Percentiles rank a stretch among this genome's conserved stretches.
Evolutionary conservation across 2,329 filamentous ascomycete genomes (phyloP).

Genomic region (Fusarium siculi): DNA sequence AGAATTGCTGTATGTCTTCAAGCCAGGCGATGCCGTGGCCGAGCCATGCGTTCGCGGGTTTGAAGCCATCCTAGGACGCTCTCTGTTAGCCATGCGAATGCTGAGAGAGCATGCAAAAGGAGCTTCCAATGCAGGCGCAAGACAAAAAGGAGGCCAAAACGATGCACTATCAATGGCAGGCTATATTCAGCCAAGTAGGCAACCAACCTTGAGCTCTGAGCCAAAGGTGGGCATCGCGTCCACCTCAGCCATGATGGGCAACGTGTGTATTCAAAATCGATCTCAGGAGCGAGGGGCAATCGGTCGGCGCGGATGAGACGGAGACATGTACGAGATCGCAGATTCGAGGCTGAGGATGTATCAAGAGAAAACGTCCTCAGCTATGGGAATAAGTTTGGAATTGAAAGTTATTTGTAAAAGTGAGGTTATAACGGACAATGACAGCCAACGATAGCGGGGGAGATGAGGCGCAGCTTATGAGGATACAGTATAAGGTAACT

Average conservation of each 20-base stretch:
- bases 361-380: not conserved
- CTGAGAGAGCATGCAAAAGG: constrained; percentile 3
- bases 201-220: constrained; percentile 86
- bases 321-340: constrained; percentile 36
- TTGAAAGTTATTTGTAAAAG: constrained; percentile 14
- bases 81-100: constrained; percentile 10
- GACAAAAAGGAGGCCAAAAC: not conserved
- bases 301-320: constrained; percentile 29
- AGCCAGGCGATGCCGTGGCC: constrained; percentile 91
- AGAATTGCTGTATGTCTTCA: constrained; percentile 96
- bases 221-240: constrained; percentile 89
- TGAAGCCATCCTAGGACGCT: constrained; percentile 88
- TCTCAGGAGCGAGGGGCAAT: constrained; percentile 33
- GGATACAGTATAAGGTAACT: constrained; percentile 1
- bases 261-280: constrained; percentile 30
- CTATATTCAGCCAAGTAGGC: not conserved
- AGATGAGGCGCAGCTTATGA: constrained; percentile 36
- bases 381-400: not conserved
- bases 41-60: constrained; percentile 92
- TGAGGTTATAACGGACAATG: constrained; percentile 25
- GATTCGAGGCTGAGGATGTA: not conserved
- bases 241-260: constrained; percentile 77
- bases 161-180: not conserved
- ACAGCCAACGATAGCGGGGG: constrained; percentile 19
- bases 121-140: constrained; percentile 22